Conservation (phyloP, 352 stramenopile genomes). For the Phytophthora cryptogea region DNA sequence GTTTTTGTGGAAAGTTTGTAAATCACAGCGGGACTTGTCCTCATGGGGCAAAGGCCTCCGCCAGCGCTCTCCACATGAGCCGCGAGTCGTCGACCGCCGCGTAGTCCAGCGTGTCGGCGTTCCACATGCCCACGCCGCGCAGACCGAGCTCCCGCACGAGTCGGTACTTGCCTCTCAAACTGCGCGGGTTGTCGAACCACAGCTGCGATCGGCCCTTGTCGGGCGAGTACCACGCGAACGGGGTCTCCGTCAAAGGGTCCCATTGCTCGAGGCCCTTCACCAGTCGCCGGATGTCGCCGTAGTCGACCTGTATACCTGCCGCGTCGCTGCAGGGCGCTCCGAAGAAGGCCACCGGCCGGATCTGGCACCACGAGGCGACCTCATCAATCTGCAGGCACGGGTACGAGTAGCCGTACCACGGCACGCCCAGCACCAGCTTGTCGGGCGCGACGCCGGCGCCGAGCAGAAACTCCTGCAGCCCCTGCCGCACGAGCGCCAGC, state of each 20-base stretch:
- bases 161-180: slow-evolving; percentile 58
- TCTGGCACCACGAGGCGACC: slow-evolving; percentile 20
- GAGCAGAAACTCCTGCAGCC: slow-evolving; percentile 77
- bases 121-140: slow-evolving; percentile 82
- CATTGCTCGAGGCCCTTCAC: slow-evolving; percentile 42
- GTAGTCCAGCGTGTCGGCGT: slow-evolving; percentile 81
- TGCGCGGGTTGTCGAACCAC: slow-evolving; percentile 77
- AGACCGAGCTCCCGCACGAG: slow-evolving; percentile 55
- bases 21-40: slow-evolving; percentile 31
- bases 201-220: slow-evolving; percentile 43
- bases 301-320: slow-evolving; percentile 66
- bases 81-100: slow-evolving; percentile 38
- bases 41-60: slow-evolving; percentile 31
- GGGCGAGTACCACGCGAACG: slow-evolving; percentile 44
- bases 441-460: slow-evolving; percentile 52
- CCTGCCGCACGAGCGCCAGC: slow-evolving; percentile 65
- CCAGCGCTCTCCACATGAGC: slow-evolving; percentile 61
- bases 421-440: slow-evolving; percentile 90
- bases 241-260: slow-evolving; percentile 59
- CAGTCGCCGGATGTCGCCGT: slow-evolving; percentile 50
- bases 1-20: slow-evolving; percentile 32
- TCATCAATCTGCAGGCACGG: slow-evolving; percentile 48
- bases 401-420: slow-evolving; percentile 93
- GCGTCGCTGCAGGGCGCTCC: slow-evolving; percentile 81
- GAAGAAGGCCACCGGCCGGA: slow-evolving; percentile 57